Base-by-base conservation (phyloP, 23 red algal species). In the Gracilaria caudata region DNA sequence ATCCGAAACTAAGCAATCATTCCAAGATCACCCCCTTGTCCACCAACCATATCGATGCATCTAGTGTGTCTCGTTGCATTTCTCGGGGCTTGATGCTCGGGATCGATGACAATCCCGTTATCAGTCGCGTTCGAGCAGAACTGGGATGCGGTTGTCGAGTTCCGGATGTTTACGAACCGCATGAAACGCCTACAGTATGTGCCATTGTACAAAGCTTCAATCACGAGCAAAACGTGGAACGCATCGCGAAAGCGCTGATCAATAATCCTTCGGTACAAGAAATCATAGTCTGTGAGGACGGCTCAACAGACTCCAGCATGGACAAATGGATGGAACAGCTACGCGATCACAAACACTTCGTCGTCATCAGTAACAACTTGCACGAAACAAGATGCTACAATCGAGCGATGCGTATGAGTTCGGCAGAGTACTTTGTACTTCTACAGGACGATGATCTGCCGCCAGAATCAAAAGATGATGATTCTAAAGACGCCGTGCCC, bases 331-430 rank as follows among this genome's bases (percentile, higher is more conserved):
- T 73, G 61, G 75, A 85, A 28, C 81, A 80, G 30, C 57, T 93
- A 51, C 65, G 80, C 25, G 81, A 85, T 43, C 53, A 57, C 82
- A 93, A 84, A 28, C 81, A 93, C 61, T 93, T 93, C 23, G 80
- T 93, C 58, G 82, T 93, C 72, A 39, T 85, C 73, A 86, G 81
- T 63, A 93, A 93, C 66, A 86, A 93, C 46, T 49, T 93, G 16
- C 90, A 93, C 58, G 90, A 93, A 72, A 73, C 77, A 17, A 65
- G 90, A 20, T 86, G 90, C 63, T 93, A 93, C 71, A 93, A 93
- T n/a, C 90, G 90, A 19, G 90, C 90, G 28, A 93, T 93, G 90
- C 90, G 90, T 45, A 86, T 93, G 81, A 80, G 80, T 36, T 86
- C 81, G 2, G 90, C 81, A 9, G 90, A 93, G 41, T 85, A 86